These are phyloP conservation scores for Filosporella fistucella DNA, from an alignment of 495 filamentous ascomycete species.

Conservation along the genomic window DNA sequence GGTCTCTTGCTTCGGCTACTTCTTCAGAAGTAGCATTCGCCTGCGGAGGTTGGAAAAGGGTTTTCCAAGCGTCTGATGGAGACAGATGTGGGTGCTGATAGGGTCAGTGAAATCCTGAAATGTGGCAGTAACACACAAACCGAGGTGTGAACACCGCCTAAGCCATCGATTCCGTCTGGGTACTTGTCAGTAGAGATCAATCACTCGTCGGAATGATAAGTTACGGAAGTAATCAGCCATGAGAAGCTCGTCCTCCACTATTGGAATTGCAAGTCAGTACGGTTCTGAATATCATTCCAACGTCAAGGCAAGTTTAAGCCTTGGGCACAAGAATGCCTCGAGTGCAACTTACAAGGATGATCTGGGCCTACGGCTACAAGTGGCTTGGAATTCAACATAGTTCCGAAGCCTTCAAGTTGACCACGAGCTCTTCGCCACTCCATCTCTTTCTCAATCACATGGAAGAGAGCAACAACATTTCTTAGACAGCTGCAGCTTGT, in stretches of 20 bases:
- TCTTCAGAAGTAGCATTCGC: constrained; percentile 30
- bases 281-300: no score
- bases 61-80: constrained; percentile 78
- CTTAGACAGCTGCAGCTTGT: constrained; percentile 62
- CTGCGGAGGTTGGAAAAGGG: constrained; percentile 60
- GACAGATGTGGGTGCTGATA: constrained; percentile 80
- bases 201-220: no score
- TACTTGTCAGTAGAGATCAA: constrained; percentile 4
- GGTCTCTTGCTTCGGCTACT: constrained; percentile 26
- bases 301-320: no score
- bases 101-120: constrained; percentile 4
- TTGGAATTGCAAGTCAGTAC: no score
- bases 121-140: constrained; percentile 37
- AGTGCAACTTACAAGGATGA: no score
- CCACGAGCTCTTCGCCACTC: constrained; percentile 72
- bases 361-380: constrained; percentile 83
- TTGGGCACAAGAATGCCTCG: no score
- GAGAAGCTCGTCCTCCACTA: constrained; percentile 74
- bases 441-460: constrained; percentile 86
- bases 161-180: constrained; percentile 82
- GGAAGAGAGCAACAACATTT: constrained; percentile 88
- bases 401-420: constrained; percentile 60
- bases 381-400: constrained; percentile 65
- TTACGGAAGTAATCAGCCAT: constrained; percentile 90
- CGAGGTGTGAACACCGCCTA: constrained; percentile 81